Evolutionary conservation across 768 basidiomycete species (phyloP).

Genomic region (Suillus discolor): DNA sequence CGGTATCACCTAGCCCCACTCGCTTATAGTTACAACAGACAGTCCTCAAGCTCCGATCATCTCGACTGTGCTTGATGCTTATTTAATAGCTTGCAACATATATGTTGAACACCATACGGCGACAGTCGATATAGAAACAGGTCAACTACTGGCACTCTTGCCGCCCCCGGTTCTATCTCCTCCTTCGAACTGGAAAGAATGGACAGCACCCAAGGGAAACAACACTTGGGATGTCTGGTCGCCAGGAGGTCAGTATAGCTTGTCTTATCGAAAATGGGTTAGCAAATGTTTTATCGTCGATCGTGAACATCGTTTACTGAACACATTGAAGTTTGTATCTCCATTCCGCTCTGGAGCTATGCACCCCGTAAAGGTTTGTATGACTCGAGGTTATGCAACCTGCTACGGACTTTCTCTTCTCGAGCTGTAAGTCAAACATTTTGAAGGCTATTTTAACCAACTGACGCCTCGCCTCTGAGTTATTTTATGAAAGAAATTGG

Average conservation of each 20-base stretch:
- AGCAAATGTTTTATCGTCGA: background rate
- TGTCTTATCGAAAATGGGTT: background rate
- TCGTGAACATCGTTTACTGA: background rate
- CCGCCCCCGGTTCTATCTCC: background rate
- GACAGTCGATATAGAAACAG: constrained; percentile 11
- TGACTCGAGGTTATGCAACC: background rate
- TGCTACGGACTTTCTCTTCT: background rate
- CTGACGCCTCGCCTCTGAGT: background rate
- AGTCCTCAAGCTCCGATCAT: background rate
- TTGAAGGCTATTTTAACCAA: no score
- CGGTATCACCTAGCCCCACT: background rate
- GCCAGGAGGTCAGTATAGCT: background rate
- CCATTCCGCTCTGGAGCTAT: background rate
- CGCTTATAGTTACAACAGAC: background rate
- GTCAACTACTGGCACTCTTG: background rate
- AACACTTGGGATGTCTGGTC: constrained; percentile 14
- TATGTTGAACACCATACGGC: background rate
- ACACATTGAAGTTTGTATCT: background rate
- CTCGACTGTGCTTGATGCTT: constrained; percentile 4
- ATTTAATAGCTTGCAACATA: constrained; percentile 15
- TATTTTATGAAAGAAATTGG: constrained; percentile 5
- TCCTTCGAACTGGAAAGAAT: background rate
- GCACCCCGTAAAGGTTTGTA: background rate
- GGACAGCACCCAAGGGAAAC: background rate
- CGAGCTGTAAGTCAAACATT: background rate